Evolutionary conservation across 495 filamentous ascomycete genomes (phyloP), one percentile per base, ranked within the genome.

Genomic region (Amniculicola lignicola): DNA sequence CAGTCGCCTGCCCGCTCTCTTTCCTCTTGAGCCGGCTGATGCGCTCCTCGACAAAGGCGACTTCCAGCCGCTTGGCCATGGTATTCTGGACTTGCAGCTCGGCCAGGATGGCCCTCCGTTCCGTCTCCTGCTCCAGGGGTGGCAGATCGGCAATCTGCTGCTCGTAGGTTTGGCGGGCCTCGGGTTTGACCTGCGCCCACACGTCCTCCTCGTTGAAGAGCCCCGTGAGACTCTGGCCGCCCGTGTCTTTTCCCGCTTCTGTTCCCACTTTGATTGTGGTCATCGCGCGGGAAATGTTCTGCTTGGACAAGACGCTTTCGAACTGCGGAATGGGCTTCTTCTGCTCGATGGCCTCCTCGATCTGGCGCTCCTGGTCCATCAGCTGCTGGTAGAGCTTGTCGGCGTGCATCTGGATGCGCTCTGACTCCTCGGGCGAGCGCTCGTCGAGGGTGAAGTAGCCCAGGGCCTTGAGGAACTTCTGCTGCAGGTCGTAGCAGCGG

Each of bases 341-440:
- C 14, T 59, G 48, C 46, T 67, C 59, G 70, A 82, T 84, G 18
- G 88, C 88, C 60, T 81, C 75, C 49, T 83, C 76, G 19, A 87
- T 79, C 59, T 75, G 78, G 35, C 71, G 71, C 71, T 96, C 89
- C 65, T 90, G 89, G 42, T 78, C 76, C 16, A 92, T 70, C 85
- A 95, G 87, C 57, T 83, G 79, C 58, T 93, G 89, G 68, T 90
- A 96, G 27, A 96, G 75, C 48, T 78, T 82, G 71, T 96, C 90
- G 44, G 89, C 91, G 70, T 94, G 89, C 87, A 98, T 88, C 72
- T 98, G 93, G 55, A 98, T 95, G 50, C 81, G 75, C 73, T 97
- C 93, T 60, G 95, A 87, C 44, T 84, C 78, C 38, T 85, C 85
- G 4, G 74, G 61, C 29, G 81, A 74, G n/a, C 82, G 78, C 12